Evolutionary conservation across 2,329 filamentous ascomycete species (phyloP), one percentile per base, ranked within the genome.

Genomic region (Monilinia fructicola): DNA sequence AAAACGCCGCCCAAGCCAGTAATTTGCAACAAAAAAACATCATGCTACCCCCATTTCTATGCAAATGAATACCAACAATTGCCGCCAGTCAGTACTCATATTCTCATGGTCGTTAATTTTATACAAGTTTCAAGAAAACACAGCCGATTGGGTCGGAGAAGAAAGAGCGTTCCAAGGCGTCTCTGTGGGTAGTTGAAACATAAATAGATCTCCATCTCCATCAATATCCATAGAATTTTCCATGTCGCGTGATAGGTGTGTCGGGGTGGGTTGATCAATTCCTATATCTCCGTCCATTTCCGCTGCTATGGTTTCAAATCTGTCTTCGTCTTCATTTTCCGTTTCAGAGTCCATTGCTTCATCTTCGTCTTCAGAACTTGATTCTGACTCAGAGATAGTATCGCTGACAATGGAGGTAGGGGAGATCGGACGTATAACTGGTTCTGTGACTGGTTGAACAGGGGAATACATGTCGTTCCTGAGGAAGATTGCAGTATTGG

Each of bases 401-500:
- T 65, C 63, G 12, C 52, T 48, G 11, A 65, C 38, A 21, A 65
- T 38, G 1, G 63, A 65, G 12, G 46, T 18, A 23, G 54, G 40
- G 10, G 64, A 53, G 1, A 40, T 46, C n/a, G 64, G 46, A 40
- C 64, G 55, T 21, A 35, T 35, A 11, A 65, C 23, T 31, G 46
- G 53, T 11, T 50, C 35, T 40, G 38, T 28, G 12, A 14, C 12
- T 50, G 56, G 56, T 42, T 61, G 54, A 55, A 46, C 21, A 11
- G 64, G 64, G 42, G 56, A 54, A n/a, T 63, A 62, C 23, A 62
- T 48, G 31, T 66, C 64, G 40, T 66, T 66, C 28, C 50, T 66
- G 21, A 66, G 52, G n/a, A 66, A 66, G 4, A 35, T 66, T 7
- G 64, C 64, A n/a, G 54, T 66, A 31, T 66, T 66, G 23, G 64